Evolutionary conservation across 495 filamentous ascomycete genomes (phyloP).

Genomic region (Aspergillus panamensis): DNA sequence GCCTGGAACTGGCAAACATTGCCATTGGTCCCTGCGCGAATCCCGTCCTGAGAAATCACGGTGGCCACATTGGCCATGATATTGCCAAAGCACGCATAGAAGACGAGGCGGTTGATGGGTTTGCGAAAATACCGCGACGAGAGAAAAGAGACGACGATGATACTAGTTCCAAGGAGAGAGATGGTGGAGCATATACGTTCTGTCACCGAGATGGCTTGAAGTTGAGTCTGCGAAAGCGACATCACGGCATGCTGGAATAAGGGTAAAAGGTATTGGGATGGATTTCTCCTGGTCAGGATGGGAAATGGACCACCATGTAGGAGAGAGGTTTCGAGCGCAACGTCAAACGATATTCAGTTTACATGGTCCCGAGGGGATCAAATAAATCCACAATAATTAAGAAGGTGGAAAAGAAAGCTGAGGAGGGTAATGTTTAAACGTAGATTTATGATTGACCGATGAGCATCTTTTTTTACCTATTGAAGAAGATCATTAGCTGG

Average conservation of each 20-base stretch:
- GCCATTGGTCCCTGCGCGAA: constrained; percentile 39
- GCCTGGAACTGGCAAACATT: constrained; percentile 71
- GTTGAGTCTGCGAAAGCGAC: constrained; percentile 23
- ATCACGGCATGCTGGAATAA: constrained; percentile 20
- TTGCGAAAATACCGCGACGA: constrained; percentile 51
- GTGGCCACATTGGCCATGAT: constrained; percentile 77
- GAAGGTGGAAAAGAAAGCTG: too few relatives aligned
- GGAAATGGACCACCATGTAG: too few relatives aligned
- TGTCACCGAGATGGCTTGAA: constrained; percentile 52
- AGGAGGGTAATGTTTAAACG: too few relatives aligned
- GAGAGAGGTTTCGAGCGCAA: too few relatives aligned
- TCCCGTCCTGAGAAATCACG: constrained; percentile 62
- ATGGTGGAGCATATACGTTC: constrained; percentile 67
- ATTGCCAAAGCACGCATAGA: constrained; percentile 84
- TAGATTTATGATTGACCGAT: too few relatives aligned
- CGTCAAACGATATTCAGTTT: too few relatives aligned
- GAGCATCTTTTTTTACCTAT: too few relatives aligned
- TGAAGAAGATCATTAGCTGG: too few relatives aligned
- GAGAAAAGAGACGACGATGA: constrained; percentile 72
- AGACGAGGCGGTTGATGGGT: constrained; percentile 85
- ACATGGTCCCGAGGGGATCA: too few relatives aligned
- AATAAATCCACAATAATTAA: too few relatives aligned
- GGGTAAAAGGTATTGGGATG: background rate
- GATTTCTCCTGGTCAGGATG: background rate
- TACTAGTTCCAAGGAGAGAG: constrained; percentile 66